These are phyloP conservation scores for Cymbopogon citratus DNA, from an alignment of 176 grass and related monocot species.

Conservation along the genomic window DNA sequence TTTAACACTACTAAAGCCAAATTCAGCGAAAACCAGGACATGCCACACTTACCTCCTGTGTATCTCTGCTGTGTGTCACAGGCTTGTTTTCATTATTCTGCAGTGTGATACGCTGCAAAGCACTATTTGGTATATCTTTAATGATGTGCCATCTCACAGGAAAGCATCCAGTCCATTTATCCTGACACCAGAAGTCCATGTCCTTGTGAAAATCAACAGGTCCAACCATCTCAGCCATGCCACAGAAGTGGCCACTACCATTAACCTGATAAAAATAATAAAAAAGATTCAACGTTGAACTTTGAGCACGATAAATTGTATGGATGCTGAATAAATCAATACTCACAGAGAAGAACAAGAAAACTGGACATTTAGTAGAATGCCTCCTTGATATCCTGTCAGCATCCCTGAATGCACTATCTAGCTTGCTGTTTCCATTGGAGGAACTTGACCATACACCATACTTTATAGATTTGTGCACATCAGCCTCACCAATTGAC, in stretches of 20 bases:
- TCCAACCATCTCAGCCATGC: slow-evolving; percentile 90
- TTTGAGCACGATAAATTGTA: not conserved
- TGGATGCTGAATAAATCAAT: not conserved
- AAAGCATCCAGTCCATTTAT: slow-evolving; percentile 4
- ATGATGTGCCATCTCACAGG: slow-evolving; percentile 66
- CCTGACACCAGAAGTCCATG: slow-evolving; percentile 41
- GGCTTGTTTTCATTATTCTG: slow-evolving; percentile 91
- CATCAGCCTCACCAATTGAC: slow-evolving; percentile 73
- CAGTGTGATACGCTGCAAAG: slow-evolving; percentile 51
- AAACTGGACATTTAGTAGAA: slow-evolving; percentile 63
- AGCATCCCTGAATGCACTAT: slow-evolving; percentile 56
- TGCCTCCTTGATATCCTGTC: slow-evolving; percentile 55
- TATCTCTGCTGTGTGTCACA: slow-evolving; percentile 96
- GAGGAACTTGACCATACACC: slow-evolving; percentile 76
- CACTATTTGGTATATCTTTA: slow-evolving; percentile 70
- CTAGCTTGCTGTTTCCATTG: slow-evolving; percentile 65
- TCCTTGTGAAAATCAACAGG: slow-evolving; percentile 67
- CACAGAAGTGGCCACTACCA: slow-evolving; percentile 84
- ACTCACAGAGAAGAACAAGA: slow-evolving; percentile 95
- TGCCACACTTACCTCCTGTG: slow-evolving; percentile 70
- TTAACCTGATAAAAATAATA: not conserved
- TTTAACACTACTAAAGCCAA: not conserved
- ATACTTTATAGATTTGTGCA: slow-evolving; percentile 84
- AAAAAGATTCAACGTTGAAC: slow-evolving; percentile 4
- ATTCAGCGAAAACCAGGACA: not conserved